Base-by-base conservation (phyloP, 2,329 filamentous ascomycete genomes). In the Myriosclerotinia duriaeana region DNA sequence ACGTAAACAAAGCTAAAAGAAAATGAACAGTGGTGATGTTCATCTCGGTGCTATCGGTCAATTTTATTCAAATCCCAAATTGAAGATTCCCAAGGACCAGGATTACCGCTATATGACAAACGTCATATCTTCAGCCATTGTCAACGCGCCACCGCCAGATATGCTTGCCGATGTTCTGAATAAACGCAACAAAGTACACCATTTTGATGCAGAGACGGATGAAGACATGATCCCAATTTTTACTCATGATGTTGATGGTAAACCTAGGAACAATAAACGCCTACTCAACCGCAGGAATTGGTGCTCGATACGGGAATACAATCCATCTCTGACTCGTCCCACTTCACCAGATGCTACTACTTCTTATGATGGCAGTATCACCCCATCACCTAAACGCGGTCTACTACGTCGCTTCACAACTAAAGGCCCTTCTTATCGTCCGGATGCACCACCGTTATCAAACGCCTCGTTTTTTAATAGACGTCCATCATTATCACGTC, bases 91-190 rank as follows among this genome's bases (percentile, higher is more conserved):
- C 3, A 98, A 97, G 78, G 92, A 98, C 78, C 88, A 88, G 71
- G 95, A 99, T 76, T 93, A 95, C 74, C 86, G 95, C 69, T 99
- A 99, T 76, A 99, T 99, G 90, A 91, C 93, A 5, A 99, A 99
- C 74, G 80, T 99, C 68, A 88, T 98, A 71, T 96, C 93, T 0
- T 97, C 93, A 0, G 93, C 93, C 15, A 98, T 99, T 75, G 94
- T 90, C 73, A 97, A 99, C 76, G 88, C 90, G 17, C 95, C 96
- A 6, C 92, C 93, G 22, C 90, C 93, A 0, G 91, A 95, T 63
- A 82, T 96, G 74, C 84, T 98, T 81, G 92, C 92, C 6, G 94
- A 99, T 77, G 85, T 96, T 62, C 84, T 99, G 68, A 97, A 98
- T 80, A 95, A 91, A 80, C 87, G 95, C 38, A 97, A 97, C 81